These are phyloP conservation scores for Anisodus acutangulus DNA, from an alignment of 257 asterid genomes.

Conservation along the genomic window DNA sequence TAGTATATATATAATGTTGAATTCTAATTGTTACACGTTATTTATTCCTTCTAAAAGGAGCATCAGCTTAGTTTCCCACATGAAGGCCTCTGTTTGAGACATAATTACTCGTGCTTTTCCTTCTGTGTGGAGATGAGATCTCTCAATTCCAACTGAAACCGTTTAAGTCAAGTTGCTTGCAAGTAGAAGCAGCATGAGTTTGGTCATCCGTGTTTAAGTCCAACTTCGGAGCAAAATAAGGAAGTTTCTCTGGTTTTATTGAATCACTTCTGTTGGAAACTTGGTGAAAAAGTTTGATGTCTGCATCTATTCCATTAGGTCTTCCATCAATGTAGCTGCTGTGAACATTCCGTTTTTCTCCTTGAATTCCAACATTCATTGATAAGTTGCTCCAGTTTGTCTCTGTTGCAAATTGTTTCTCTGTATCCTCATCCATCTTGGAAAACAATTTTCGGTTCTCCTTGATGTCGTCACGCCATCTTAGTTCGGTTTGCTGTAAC, in stretches of 20 bases:
- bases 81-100: background rate
- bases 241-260: slow-evolving; percentile 45
- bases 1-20: background rate
- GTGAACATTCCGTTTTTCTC: slow-evolving; percentile 50
- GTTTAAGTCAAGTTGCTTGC: slow-evolving; percentile 75
- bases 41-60: slow-evolving; percentile 14
- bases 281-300: slow-evolving; percentile 34
- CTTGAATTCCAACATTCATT: slow-evolving; percentile 66
- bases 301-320: slow-evolving; percentile 21
- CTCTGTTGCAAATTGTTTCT: slow-evolving; percentile 45
- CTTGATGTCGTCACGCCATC: slow-evolving; percentile 57
- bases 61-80: slow-evolving; percentile 2
- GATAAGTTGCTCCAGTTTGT: slow-evolving; percentile 51
- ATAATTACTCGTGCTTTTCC: background rate
- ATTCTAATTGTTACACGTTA: background rate
- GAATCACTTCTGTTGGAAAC: slow-evolving; percentile 32
- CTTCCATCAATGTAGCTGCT: slow-evolving; percentile 31
- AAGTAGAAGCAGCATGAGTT: slow-evolving; percentile 57
- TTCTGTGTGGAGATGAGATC: too few species aligned
- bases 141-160: slow-evolving; percentile 69
- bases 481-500: slow-evolving; percentile 45
- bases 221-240: slow-evolving; percentile 58
- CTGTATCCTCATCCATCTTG: slow-evolving; percentile 44
- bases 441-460: slow-evolving; percentile 41
- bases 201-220: slow-evolving; percentile 72